Conservation (phyloP, 2,329 filamentous ascomycete genomes). For the Aspergillus sp. region DNA sequence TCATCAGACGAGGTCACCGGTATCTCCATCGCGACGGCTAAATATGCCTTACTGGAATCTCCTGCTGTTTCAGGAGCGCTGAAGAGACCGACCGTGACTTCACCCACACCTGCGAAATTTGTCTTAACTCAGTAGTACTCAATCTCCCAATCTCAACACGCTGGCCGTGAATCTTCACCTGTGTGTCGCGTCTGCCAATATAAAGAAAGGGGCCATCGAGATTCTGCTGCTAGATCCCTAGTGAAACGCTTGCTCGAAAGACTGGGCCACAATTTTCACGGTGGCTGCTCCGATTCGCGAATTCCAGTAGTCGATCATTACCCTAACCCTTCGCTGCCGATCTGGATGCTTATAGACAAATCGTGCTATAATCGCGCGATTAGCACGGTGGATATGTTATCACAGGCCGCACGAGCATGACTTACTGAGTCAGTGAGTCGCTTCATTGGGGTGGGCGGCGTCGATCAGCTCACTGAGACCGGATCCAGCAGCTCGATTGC, state of each 20-base stretch:
- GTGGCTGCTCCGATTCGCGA: conserved; percentile 1
- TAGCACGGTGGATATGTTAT: neutral
- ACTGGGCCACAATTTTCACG: neutral
- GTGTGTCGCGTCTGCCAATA: conserved; percentile 54
- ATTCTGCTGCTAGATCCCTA: conserved; percentile 49
- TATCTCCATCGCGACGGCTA: conserved; percentile 2
- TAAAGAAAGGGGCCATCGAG: conserved; percentile 72
- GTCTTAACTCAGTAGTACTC: conserved; percentile 5
- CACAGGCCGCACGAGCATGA: neutral
- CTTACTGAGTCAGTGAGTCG: neutral
- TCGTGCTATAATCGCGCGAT: neutral
- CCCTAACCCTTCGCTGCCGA: neutral
- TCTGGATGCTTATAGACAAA: conserved; percentile 4
- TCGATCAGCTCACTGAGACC: conserved; percentile 1
- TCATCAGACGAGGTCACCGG: neutral
- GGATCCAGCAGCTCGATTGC: neutral
- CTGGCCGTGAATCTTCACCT: conserved; percentile 70
- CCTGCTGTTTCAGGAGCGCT: neutral
- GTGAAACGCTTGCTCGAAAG: conserved; percentile 10
- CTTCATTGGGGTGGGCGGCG: conserved; percentile 8
- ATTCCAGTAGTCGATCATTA: conserved; percentile 8
- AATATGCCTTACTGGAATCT: neutral
- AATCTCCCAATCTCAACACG: conserved; percentile 59
- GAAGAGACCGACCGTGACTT: neutral
- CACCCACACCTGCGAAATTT: neutral